Conservation (phyloP, 371 early-diverging fungal genomes). For the Mucor indicus region DNA sequence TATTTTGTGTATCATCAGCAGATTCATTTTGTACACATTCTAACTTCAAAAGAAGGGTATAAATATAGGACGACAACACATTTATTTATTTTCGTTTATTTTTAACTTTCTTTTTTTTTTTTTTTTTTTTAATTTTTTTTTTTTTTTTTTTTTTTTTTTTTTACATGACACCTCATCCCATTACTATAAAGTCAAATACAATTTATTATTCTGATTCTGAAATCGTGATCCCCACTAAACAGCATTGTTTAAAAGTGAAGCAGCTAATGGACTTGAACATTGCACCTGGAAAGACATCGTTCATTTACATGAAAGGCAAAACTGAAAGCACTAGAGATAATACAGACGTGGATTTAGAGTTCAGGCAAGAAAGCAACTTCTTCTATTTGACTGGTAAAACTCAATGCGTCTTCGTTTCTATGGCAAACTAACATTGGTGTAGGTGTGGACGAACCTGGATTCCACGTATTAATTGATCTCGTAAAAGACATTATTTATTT, state of each 20-base stretch:
- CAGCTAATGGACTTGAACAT: constrained; percentile 9
- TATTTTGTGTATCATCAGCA: no score
- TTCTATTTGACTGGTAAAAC: constrained; percentile 49
- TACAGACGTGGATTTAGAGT: constrained; percentile 47
- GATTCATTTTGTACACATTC: no score
- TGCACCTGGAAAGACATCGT: neutral
- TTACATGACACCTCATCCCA: constrained; percentile 27
- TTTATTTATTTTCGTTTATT: no score
- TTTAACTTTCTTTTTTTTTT: constrained; percentile 3
- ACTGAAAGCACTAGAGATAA: constrained; percentile 32
- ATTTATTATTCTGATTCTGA: neutral
- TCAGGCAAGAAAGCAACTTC: constrained; percentile 56
- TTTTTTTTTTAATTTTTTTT: constrained; percentile 6
- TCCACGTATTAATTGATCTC: constrained; percentile 43
- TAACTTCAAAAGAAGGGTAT: no score
- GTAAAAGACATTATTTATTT: constrained; percentile 28
- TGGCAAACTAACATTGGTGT: neutral
- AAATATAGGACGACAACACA: no score
- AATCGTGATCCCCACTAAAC: constrained; percentile 19
- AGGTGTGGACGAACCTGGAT: constrained; percentile 49
- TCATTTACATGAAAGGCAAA: constrained; percentile 33
- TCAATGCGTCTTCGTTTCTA: neutral
- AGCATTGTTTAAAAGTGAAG: constrained; percentile 29
- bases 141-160: constrained; percentile 5
- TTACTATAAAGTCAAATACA: constrained; percentile 2